A percentile compares a stretch with the other conserved stretches of the same genome.
Evolutionary conservation across 1,139 yeast genomes (phyloP).

Genomic region (Kodamaea anthophila): DNA sequence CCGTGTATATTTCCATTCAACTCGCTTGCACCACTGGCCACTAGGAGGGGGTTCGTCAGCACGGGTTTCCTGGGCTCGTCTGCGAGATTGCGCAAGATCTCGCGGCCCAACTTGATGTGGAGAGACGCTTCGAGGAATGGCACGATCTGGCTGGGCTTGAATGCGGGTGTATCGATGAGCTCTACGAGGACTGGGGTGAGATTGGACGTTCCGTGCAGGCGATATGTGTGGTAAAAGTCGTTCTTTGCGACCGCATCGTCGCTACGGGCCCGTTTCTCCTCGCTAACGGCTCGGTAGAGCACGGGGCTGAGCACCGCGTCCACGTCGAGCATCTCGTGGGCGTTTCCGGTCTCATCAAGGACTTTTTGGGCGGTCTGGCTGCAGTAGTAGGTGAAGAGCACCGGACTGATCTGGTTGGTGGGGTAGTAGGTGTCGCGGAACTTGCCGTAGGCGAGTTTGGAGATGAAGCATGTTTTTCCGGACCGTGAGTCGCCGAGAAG

Average conservation of each 20-base stretch:
- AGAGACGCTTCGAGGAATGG: conserved; percentile 71
- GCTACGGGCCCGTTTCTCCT: conserved; percentile 5
- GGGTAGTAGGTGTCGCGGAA: conserved; percentile 62
- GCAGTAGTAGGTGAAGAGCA: conserved; percentile 48
- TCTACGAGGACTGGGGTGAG: conserved; percentile 56
- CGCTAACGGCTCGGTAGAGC: conserved; percentile 14
- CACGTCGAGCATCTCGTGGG: conserved; percentile 8
- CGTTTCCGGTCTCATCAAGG: conserved; percentile 32
- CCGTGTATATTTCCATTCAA: conserved; percentile 71
- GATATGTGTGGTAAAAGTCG: conserved; percentile 21
- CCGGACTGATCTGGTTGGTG: conserved; percentile 48
- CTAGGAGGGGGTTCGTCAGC: conserved; percentile 59
- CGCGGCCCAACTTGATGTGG: conserved; percentile 54
- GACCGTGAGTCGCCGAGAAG: conserved; percentile 49
- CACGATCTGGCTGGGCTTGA: conserved; percentile 56
- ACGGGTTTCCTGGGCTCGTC: conserved; percentile 61
- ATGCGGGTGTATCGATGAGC: conserved; percentile 67
- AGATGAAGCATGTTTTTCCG: conserved; percentile 48
- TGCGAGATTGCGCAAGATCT: conserved; percentile 55
- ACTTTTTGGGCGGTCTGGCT: conserved; percentile 38
- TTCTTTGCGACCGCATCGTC: conserved; percentile 13
- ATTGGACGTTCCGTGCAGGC: conserved; percentile 17
- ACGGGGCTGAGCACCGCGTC: conserved; percentile 24
- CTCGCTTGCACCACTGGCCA: conserved; percentile 75
- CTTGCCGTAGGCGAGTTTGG: conserved; percentile 43